These are phyloP conservation scores for Aspergillus homomorphus DNA, from an alignment of 495 filamentous ascomycete genomes.

Conservation along the genomic window DNA sequence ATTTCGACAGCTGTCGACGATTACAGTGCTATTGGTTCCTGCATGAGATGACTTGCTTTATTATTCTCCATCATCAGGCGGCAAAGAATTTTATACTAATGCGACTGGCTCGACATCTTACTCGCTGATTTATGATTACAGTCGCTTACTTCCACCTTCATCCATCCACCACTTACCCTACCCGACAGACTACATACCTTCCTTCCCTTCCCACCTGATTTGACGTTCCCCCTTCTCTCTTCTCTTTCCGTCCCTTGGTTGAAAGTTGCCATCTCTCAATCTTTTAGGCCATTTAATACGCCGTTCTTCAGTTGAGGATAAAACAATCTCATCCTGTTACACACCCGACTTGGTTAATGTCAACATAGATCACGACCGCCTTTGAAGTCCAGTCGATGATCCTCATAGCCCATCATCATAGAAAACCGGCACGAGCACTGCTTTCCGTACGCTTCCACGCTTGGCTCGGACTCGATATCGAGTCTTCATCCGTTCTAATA, in stretches of 20 bases:
- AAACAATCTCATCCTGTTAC: neutral
- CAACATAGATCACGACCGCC: neutral
- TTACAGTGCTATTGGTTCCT: conserved; percentile 2
- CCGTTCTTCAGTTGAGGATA: neutral
- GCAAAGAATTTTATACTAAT: conserved; percentile 18
- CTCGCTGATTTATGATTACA: conserved; percentile 15
- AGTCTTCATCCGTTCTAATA: neutral
- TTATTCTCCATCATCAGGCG: conserved; percentile 17
- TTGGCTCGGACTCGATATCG: neutral
- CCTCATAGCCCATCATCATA: neutral
- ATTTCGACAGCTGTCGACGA: neutral
- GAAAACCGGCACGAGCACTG: neutral
- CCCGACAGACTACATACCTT: conserved; percentile 1
- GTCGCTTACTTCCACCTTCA: conserved; percentile 19
- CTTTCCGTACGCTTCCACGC: neutral
- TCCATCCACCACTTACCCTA: conserved; percentile 16
- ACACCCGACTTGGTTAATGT: neutral
- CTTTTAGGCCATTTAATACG: neutral
- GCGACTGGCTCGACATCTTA: conserved; percentile 15
- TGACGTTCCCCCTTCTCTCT: conserved; percentile 12
- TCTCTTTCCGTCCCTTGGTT: neutral
- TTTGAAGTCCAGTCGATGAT: neutral
- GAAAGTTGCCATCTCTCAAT: neutral
- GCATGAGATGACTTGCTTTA: conserved; percentile 3
- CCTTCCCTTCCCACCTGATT: conserved; percentile 8